Conservation (phyloP, 192 early-diverging fungal species). For the Rhizophlyctis rosea region DNA sequence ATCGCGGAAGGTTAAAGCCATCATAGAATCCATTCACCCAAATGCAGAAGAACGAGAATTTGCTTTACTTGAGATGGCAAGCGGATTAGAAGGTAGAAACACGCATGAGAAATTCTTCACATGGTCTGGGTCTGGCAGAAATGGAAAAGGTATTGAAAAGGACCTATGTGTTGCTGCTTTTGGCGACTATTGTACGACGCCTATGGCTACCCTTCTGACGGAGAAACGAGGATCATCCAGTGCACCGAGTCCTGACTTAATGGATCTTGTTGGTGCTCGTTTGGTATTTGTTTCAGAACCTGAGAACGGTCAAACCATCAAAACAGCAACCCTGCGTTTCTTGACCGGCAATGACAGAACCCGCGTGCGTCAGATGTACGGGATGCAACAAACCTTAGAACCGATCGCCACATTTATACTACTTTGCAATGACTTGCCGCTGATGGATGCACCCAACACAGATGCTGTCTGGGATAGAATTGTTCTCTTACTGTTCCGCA, state of each 20-base stretch:
- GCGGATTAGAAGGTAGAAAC: constrained; percentile 6
- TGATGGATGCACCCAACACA: constrained; percentile 11
- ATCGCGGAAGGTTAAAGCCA: too few relatives aligned
- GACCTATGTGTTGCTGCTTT: neutral
- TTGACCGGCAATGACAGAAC: neutral
- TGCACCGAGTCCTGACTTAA: neutral
- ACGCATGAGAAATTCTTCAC: constrained; percentile 5
- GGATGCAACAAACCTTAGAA: neutral
- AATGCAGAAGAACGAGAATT: too few relatives aligned
- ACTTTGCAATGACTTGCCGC: neutral
- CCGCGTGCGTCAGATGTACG: neutral
- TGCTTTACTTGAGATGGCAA: too few relatives aligned
- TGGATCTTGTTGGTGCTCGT: neutral
- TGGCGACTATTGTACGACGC: neutral
- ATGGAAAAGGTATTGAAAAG: constrained; percentile 8
- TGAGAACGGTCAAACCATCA: neutral
- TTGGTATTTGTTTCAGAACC: neutral
- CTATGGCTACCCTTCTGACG: neutral
- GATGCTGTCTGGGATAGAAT: constrained; percentile 9
- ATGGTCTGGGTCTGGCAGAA: neutral
- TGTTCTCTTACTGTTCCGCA: neutral
- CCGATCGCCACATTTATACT: neutral
- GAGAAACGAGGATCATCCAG: neutral
- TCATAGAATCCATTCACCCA: too few relatives aligned
- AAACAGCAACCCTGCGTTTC: neutral